phyloP scores from a whole-genome alignment of 495 filamentous ascomycete genomes.

The Penicillium tannophilum region DNA sequence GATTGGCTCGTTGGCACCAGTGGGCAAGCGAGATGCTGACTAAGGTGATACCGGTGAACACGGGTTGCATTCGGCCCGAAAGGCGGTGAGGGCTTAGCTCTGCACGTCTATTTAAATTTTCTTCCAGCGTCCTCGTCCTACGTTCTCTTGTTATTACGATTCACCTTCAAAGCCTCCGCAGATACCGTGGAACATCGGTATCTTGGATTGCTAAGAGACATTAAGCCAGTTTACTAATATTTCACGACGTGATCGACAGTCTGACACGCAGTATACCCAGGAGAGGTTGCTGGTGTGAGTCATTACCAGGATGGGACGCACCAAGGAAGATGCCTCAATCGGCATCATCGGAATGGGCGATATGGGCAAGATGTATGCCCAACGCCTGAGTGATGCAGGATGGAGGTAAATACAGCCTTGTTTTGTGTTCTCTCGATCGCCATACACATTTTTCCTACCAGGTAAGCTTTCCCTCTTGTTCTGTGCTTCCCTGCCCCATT shows the following conservation, averaged over 20 bases:
- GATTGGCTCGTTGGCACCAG: slow-evolving; percentile 30
- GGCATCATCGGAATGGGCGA: slow-evolving; percentile 99
- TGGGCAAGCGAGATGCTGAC: slow-evolving; percentile 38
- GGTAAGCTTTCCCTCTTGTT: slow-evolving; percentile 34
- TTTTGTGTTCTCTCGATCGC: slow-evolving; percentile 13
- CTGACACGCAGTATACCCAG: not conserved
- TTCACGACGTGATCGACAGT: not conserved
- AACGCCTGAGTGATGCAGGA: slow-evolving; percentile 80
- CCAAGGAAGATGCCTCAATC: slow-evolving; percentile 68
- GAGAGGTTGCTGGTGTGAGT: slow-evolving; percentile 7
- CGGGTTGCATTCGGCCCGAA: slow-evolving; percentile 35
- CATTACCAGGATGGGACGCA: slow-evolving; percentile 38
- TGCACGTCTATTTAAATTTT: slow-evolving; percentile 42
- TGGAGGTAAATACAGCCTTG: slow-evolving; percentile 75
- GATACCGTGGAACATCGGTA: slow-evolving; percentile 6
- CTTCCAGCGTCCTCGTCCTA: slow-evolving; percentile 5
- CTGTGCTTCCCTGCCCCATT: slow-evolving; percentile 24
- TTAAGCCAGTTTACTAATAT: slow-evolving; percentile 11
- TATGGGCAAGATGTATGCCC: slow-evolving; percentile 99
- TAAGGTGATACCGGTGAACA: slow-evolving; percentile 19
- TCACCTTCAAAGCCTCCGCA: slow-evolving; percentile 20
- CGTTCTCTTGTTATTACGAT: slow-evolving; percentile 12
- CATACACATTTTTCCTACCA: slow-evolving; percentile 15
- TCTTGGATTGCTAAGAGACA: slow-evolving; percentile 4
- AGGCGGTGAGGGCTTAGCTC: slow-evolving; percentile 31